Conservation (phyloP, 1,284 basidiomycete genomes). For the Ceratobasidium sp. region DNA sequence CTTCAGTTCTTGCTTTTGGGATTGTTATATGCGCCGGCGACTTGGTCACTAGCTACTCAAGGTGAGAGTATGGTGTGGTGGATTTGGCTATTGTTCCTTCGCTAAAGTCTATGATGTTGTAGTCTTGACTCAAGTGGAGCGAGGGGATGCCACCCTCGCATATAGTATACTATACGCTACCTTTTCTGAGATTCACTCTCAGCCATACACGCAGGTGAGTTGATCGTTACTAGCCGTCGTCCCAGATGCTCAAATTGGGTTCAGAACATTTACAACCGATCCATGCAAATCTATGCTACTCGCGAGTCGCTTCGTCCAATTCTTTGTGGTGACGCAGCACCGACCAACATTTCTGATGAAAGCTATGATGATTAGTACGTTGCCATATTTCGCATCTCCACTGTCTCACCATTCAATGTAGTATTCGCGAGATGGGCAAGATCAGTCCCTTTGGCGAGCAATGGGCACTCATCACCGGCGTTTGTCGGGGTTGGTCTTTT, state of each 20-base stretch:
- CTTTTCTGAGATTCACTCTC: not conserved
- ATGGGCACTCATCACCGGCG: slow-evolving; percentile 44
- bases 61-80: not conserved
- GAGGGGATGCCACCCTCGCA: not conserved
- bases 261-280: slow-evolving; percentile 33
- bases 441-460: slow-evolving; percentile 44
- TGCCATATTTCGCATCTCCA: not conserved
- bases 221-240: not conserved
- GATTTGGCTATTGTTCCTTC: not conserved
- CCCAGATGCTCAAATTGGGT: not conserved
- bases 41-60: slow-evolving; percentile 9
- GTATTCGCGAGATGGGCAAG: slow-evolving; percentile 48
- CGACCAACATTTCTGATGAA: slow-evolving; percentile 40
- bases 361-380: slow-evolving; percentile 31
- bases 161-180: slow-evolving; percentile 6
- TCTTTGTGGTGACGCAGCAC: slow-evolving; percentile 34
- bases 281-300: slow-evolving; percentile 3
- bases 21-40: slow-evolving; percentile 16
- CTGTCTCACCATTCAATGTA: not conserved
- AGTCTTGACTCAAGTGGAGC: slow-evolving; percentile 21
- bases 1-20: slow-evolving; percentile 4
- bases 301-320: slow-evolving; percentile 29
- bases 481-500: slow-evolving; percentile 45
- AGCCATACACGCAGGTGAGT: slow-evolving; percentile 13
- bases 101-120: not conserved